A percentile compares a stretch with the other conserved stretches of the same genome.
These are phyloP conservation scores for Blattamonas nauphoetae DNA, from an alignment of 78 protist species.

Conservation along the genomic window DNA sequence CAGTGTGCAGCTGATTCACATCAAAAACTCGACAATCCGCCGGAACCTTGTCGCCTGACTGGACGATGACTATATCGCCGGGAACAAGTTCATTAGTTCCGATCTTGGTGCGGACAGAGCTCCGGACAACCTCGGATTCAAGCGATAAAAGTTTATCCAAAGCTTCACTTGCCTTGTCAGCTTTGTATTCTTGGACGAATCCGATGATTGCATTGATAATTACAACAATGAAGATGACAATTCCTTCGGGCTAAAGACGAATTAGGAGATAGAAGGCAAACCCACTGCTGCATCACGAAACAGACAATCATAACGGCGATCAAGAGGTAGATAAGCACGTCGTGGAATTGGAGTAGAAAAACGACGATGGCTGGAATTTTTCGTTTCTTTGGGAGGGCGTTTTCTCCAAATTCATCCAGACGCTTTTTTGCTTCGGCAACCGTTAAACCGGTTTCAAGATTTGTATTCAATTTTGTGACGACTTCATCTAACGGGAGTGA, in stretches of 20 bases:
- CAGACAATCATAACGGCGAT: background rate
- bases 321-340: background rate
- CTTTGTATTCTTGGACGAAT: slow-evolving; percentile 52
- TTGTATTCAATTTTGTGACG: background rate
- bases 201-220: slow-evolving; percentile 55
- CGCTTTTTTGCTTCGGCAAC: background rate
- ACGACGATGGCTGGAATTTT: background rate
- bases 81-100: slow-evolving; percentile 13
- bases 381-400: background rate
- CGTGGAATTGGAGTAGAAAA: slow-evolving; percentile 12
- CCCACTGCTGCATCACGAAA: background rate
- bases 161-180: slow-evolving; percentile 54
- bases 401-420: background rate
- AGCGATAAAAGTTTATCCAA: slow-evolving; percentile 15
- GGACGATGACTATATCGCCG: slow-evolving; percentile 34
- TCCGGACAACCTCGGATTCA: slow-evolving; percentile 27
- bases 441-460: background rate
- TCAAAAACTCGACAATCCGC: slow-evolving; percentile 42
- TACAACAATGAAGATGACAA: slow-evolving; percentile 56
- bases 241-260: background rate
- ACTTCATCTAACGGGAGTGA: background rate
- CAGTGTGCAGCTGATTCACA: background rate
- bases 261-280: background rate
- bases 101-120: background rate
- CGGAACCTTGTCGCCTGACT: slow-evolving; percentile 38